Percentiles rank a stretch among this genome's conserved stretches.
Evolutionary conservation across 2,329 filamentous ascomycete genomes (phyloP).

Genomic region (Exophiala calicioides): DNA sequence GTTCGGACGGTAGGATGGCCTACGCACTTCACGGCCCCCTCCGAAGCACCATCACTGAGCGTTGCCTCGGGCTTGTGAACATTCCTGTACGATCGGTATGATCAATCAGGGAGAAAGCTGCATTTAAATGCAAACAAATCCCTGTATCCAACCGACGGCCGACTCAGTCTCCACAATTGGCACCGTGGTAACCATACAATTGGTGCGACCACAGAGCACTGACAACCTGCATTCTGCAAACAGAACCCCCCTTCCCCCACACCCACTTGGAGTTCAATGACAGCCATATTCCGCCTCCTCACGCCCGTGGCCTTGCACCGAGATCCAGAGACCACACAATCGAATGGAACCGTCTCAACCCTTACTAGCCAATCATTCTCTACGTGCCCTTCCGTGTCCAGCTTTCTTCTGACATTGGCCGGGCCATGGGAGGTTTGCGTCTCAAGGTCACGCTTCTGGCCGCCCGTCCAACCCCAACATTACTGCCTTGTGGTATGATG

Average conservation of each 20-base stretch:
- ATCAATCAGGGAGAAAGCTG: conserved; percentile 28
- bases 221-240: background rate
- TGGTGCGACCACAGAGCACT: background rate
- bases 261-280: background rate
- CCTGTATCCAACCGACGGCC: conserved; percentile 10
- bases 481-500: no score
- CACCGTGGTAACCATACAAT: background rate
- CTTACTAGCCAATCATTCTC: background rate
- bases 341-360: background rate
- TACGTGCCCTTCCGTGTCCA: no score
- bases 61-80: no score
- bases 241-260: background rate
- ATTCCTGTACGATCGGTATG: no score
- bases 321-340: conserved; percentile 5
- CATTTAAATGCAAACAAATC: conserved; percentile 32
- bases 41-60: no score
- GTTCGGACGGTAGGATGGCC: no score
- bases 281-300: conserved; percentile 2
- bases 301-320: background rate
- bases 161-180: conserved; percentile 1
- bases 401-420: no score
- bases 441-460: no score
- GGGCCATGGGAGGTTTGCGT: no score
- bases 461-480: no score
- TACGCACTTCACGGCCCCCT: no score